Conservation (phyloP, 1,139 yeast species). For the Kodamaea sp. region DNA sequence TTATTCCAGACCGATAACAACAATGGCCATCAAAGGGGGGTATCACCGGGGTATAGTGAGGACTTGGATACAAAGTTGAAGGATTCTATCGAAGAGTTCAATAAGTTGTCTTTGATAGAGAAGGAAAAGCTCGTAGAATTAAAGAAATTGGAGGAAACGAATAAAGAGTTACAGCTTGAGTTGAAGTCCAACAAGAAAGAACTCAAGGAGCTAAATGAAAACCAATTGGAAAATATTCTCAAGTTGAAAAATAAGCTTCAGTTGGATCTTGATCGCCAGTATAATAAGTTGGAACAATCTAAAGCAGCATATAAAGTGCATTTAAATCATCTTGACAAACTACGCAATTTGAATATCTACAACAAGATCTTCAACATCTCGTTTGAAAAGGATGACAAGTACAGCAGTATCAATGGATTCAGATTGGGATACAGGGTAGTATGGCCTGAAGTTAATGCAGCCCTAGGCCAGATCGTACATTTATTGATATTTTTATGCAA, state of each 20-base stretch:
- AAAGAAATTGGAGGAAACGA: constrained; percentile 43
- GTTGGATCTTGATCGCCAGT: constrained; percentile 47
- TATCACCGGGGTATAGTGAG: constrained; percentile 12
- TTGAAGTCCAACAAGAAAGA: constrained; percentile 40
- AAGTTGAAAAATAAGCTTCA: constrained; percentile 53
- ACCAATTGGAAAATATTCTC: constrained; percentile 47
- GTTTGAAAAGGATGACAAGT: constrained; percentile 63
- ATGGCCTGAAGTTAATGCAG: constrained; percentile 93
- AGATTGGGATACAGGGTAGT: constrained; percentile 75
- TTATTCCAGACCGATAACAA: constrained; percentile 30
- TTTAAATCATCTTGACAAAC: constrained; percentile 62
- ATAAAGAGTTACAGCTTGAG: constrained; percentile 41
- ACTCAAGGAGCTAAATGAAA: constrained; percentile 34
- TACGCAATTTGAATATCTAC: constrained; percentile 77
- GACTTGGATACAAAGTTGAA: constrained; percentile 37
- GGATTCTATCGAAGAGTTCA: constrained; percentile 43
- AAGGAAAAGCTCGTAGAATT: constrained; percentile 43
- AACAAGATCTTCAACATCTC: constrained; percentile 81
- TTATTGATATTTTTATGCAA: constrained; percentile 65
- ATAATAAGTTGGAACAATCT: constrained; percentile 58
- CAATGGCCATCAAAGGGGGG: constrained; percentile 7
- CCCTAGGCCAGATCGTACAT: constrained; percentile 81
- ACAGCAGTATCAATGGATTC: constrained; percentile 86
- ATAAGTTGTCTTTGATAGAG: constrained; percentile 34
- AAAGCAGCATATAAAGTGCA: constrained; percentile 64